Percentiles rank a stretch among this genome's conserved stretches.
Evolutionary conservation across 805 yeast species (phyloP).

Genomic region (Candida lessepsii): DNA sequence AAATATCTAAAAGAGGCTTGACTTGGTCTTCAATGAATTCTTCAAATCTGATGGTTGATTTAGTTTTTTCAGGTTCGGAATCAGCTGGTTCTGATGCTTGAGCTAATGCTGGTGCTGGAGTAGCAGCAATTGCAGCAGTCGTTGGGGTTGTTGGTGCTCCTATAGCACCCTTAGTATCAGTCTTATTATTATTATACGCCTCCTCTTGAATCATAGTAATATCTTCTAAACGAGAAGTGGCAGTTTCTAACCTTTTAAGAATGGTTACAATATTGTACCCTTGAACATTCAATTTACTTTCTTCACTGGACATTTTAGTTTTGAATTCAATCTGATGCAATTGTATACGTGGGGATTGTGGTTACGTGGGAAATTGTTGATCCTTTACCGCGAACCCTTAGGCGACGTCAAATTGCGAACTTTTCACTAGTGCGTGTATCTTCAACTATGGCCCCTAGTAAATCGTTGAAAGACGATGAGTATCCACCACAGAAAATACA

Average conservation of each 20-base stretch:
- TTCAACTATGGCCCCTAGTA: constrained; percentile 16
- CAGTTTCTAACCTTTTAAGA: constrained; percentile 75
- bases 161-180: neutral
- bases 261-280: constrained; percentile 87
- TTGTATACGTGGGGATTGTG: too few species aligned
- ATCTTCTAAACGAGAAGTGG: constrained; percentile 89
- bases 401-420: neutral
- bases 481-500: constrained; percentile 44
- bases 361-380: neutral
- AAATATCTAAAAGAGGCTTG: constrained; percentile 56
- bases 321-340: too few species aligned
- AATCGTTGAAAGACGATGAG: constrained; percentile 17
- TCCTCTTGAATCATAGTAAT: constrained; percentile 77
- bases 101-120: constrained; percentile 5
- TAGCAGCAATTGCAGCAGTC: too few species aligned
- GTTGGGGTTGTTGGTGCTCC: too few species aligned
- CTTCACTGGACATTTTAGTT: constrained; percentile 39
- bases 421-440: neutral
- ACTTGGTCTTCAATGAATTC: constrained; percentile 50
- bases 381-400: constrained; percentile 1
- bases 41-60: constrained; percentile 53
- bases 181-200: constrained; percentile 22
- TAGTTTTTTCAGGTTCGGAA: constrained; percentile 26
- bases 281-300: constrained; percentile 55
- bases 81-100: neutral